A percentile compares a stretch with the other conserved stretches of the same genome.
Evolutionary conservation across 257 asterid species (phyloP).

Genomic region (Petrea volubilis): DNA sequence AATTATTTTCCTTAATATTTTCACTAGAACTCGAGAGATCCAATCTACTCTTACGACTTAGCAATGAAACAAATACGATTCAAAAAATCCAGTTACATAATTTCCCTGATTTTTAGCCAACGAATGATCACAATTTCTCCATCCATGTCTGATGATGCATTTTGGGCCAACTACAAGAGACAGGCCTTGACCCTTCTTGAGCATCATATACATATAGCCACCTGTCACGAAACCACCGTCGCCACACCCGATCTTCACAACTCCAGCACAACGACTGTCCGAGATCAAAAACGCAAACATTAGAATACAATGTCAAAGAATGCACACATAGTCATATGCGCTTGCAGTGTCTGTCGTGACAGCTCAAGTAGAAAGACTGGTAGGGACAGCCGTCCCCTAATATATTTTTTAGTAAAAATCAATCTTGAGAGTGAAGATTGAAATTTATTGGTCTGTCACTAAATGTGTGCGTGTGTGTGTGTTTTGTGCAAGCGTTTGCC

Average conservation of each 20-base stretch:
- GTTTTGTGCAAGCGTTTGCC: too few species aligned
- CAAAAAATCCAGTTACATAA: slow-evolving; percentile 4
- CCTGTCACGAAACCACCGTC: background rate
- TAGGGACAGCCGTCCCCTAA: too few species aligned
- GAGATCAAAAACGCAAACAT: background rate
- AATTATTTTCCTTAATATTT: too few species aligned
- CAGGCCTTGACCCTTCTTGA: background rate
- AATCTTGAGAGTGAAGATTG: too few species aligned
- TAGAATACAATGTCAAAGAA: background rate
- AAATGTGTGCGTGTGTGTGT: too few species aligned
- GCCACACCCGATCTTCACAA: slow-evolving; percentile 35
- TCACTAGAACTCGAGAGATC: too few species aligned
- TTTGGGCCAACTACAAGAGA: background rate
- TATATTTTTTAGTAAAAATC: too few species aligned
- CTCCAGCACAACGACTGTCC: slow-evolving; percentile 81
- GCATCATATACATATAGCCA: background rate
- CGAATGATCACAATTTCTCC: background rate
- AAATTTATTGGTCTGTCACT: too few species aligned
- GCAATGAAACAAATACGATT: slow-evolving; percentile 20
- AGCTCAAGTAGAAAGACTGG: too few species aligned
- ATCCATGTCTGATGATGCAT: background rate
- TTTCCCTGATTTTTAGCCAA: background rate
- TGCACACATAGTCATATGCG: background rate
- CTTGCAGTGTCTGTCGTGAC: too few species aligned
- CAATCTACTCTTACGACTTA: background rate